These are phyloP conservation scores for Chrysopogon serrulatus DNA, from an alignment of 176 grass and related monocot species.

Conservation along the genomic window DNA sequence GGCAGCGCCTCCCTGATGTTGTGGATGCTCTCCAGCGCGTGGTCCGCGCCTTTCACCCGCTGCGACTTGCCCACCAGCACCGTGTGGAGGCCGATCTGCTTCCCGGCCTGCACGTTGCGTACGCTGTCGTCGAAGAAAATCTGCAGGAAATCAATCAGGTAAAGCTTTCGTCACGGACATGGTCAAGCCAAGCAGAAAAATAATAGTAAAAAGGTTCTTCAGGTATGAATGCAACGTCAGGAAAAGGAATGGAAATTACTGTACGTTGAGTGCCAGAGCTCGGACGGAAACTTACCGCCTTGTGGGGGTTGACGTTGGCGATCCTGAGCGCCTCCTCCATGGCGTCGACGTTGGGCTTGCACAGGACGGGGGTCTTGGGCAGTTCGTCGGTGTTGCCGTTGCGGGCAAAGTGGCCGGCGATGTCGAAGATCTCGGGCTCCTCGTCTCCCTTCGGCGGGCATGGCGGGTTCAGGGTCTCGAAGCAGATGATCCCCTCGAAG, in stretches of 20 bases:
- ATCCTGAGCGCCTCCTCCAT: conserved; percentile 79
- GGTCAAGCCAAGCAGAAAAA: background rate
- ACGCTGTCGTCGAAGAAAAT: conserved; percentile 99
- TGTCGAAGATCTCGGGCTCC: conserved; percentile 59
- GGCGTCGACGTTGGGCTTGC: conserved; percentile 85
- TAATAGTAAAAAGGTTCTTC: background rate
- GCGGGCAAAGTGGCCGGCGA: conserved; percentile 54
- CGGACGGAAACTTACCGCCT: conserved; percentile 43
- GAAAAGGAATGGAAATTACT: background rate
- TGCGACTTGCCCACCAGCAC: conserved; percentile 88
- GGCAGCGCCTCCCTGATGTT: conserved; percentile 86
- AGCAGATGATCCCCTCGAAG: conserved; percentile 98
- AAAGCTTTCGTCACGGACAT: background rate
- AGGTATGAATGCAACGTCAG: background rate
- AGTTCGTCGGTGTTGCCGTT: conserved; percentile 36
- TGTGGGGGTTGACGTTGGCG: conserved; percentile 72
- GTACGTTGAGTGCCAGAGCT: background rate
- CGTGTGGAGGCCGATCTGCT: conserved; percentile 77
- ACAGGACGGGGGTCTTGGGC: conserved; percentile 75
- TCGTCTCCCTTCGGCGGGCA: conserved; percentile 20
- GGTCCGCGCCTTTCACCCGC: conserved; percentile 69
- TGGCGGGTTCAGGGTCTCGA: conserved; percentile 90
- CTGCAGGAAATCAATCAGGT: conserved; percentile 26
- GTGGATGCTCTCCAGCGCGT: conserved; percentile 94
- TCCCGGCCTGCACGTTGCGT: conserved; percentile 85